phyloP scores from a whole-genome alignment of 371 early-diverging fungal genomes.

The Nematocida ausubeli region DNA sequence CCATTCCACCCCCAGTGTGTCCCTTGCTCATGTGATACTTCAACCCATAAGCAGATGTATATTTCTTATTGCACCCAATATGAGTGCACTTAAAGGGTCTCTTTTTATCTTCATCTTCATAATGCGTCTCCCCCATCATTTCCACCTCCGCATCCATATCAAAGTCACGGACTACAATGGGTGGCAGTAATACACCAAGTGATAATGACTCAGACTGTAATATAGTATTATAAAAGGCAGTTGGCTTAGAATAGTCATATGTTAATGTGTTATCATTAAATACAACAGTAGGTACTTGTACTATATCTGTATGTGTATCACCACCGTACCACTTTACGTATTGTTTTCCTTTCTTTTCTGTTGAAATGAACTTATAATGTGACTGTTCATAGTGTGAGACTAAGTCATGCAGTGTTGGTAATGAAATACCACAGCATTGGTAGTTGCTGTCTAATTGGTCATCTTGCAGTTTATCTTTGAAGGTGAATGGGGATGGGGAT shows the following conservation, averaged over 20 bases:
- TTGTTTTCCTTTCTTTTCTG: constrained; percentile 29
- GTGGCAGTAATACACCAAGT: constrained; percentile 45
- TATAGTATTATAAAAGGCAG: constrained; percentile 55
- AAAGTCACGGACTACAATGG: constrained; percentile 49
- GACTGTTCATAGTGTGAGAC: constrained; percentile 52
- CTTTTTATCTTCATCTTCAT: constrained; percentile 42
- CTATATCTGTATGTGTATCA: constrained; percentile 44
- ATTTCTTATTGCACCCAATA: constrained; percentile 67
- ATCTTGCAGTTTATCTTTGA: constrained; percentile 42
- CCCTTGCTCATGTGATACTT: constrained; percentile 69
- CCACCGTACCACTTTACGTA: constrained; percentile 55
- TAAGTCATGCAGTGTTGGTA: constrained; percentile 47
- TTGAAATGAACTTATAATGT: constrained; percentile 54
- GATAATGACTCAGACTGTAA: constrained; percentile 45
- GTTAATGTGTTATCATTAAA: constrained; percentile 50
- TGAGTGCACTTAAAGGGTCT: constrained; percentile 65
- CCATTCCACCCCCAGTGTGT: constrained; percentile 64
- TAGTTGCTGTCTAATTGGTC: constrained; percentile 44
- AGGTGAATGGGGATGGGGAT: constrained; percentile 47
- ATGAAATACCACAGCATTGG: constrained; percentile 53
- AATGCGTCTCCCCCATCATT: constrained; percentile 44
- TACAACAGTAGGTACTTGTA: constrained; percentile 55
- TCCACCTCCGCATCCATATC: constrained; percentile 48
- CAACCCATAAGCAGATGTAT: constrained; percentile 69
- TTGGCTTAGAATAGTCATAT: constrained; percentile 54